phyloP scores from a whole-genome alignment of 108 stramenopile genomes.

The Pseudonitzschia multiseries region DNA sequence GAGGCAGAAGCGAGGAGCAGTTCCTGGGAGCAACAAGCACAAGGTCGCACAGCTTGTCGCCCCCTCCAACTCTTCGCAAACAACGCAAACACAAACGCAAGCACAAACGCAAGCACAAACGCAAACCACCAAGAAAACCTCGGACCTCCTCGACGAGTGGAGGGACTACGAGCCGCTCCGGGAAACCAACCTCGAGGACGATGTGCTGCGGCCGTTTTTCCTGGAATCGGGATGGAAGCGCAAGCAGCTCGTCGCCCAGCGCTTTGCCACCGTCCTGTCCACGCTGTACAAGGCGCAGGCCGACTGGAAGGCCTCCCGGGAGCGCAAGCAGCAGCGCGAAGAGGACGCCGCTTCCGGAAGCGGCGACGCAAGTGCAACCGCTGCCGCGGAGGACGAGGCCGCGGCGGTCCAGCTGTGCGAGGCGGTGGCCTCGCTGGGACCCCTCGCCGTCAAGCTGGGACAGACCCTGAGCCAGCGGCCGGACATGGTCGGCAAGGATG shows the following conservation, averaged over 20 bases:
- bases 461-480: conserved; percentile 84
- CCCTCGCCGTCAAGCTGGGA: conserved; percentile 81
- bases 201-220: not conserved
- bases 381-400: not conserved
- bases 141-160: not conserved
- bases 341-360: conserved; percentile 3
- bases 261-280: not conserved
- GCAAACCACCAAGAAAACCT: not conserved
- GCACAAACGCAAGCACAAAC: not conserved
- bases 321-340: not conserved
- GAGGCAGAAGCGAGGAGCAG: not conserved
- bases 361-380: no score
- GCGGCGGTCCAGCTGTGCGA: not conserved
- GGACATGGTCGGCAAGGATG: conserved; percentile 67
- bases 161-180: not conserved
- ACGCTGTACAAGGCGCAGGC: not conserved
- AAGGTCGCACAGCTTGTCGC: not conserved
- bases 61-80: not conserved
- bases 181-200: not conserved
- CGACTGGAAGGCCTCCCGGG: not conserved
- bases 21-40: not conserved
- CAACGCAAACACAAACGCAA: not conserved
- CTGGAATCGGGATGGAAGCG: conserved; percentile 2
- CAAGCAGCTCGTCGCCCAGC: not conserved
- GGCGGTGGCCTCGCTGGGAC: not conserved